Evolutionary conservation across 2,329 filamentous ascomycete genomes (phyloP), one percentile per base, ranked within the genome.

Genomic region (Sporothrix luriei): DNA sequence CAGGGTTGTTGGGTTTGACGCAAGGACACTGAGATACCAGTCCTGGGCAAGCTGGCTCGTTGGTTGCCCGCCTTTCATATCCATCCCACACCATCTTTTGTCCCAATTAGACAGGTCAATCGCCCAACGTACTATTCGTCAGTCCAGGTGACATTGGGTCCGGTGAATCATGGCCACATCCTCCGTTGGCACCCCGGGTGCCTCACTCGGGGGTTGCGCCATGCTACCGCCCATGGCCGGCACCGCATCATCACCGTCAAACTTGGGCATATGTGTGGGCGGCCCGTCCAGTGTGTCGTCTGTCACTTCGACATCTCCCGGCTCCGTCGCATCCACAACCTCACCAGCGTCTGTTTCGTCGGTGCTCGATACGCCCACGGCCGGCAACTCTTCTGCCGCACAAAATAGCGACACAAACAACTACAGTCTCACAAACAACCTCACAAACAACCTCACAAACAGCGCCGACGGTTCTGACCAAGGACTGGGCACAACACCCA

Each of bases 221-320:
- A 57, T 68, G 55, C 54, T 43, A n/a, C 66, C 54, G n/a, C 55
- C 66, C 48, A 51, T 68, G 55, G 10, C 26, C 48, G 24, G 24
- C 21, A 46, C 66, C 19, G 66, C 66, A 40, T 62, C 55, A 7
- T 61, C 66, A 40, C 66, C 66, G 9, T 43, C 66, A 4, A 68
- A 26, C 33, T 43, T 49, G 29, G 33, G 55, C n/a, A 40, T 40
- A 19, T 19, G 55, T 46, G 16, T 33, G 10, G 52, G 66, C n/a
- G 66, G 52, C 7, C 66, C 66, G 14, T 38, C 66, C 38, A 59
- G 66, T 59, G 51, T 59, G 3, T 43, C 66, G 3, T 68, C 66
- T 21, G 66, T 57, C 4, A 43, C 68, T 14, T 52, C 51, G 4
- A 66, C 61, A 4, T 65, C 68, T 6, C 68, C 68, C 10, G 51